Base-by-base conservation (phyloP, 2,329 filamentous ascomycete species). In the Emergomyces orientalis region DNA sequence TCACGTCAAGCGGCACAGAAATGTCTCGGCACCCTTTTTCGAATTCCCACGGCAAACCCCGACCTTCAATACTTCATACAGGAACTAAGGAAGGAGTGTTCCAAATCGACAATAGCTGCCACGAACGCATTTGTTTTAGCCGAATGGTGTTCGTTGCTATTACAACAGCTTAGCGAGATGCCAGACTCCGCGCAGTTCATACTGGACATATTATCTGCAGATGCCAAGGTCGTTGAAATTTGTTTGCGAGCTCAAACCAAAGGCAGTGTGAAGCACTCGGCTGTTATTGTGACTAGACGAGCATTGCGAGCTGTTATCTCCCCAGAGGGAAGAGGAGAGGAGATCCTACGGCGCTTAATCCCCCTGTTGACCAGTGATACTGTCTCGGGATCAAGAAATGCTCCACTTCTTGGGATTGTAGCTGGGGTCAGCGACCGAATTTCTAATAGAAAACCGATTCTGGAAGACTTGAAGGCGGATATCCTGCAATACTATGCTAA, bases 101-200 rank as follows among this genome's bases (percentile, higher is more conserved):
- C 84, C 66, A 97, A 96, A 74, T 79, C 83, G 22, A 87, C 86
- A 66, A 87, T 97, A 69, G 90, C 93, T 39, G 79, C 88, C 19
- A 85, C 83, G 52, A 95, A 86, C 75, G 89, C 91, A 5, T 96
- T 97, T 73, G 90, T 96, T 58, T 80, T 99, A 68, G 82, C 94
- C 17, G 90, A 96, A 75, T 99, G 93, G 93, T 91, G 87, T 74
- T 89, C 88, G 63, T 75, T 93, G 63, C 77, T 97, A 59, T 83
- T 96, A 68, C 86, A 92, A 70, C 82, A 88, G 63, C 80, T 91
- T 32, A 84, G 84, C 39, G 81, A 82, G 57, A 84, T 77, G 58
- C 74, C 83, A 34, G 52, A 59, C 32, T 52, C 27, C 32, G 80
- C 70, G 86, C 84, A 61, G 71, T 81, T 67, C 63, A 73, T 77